A percentile compares a stretch with the other conserved stretches of the same genome.
Conservation (phyloP, 2,329 filamentous ascomycete species). For the Sordariomycetes sp. region DNA sequence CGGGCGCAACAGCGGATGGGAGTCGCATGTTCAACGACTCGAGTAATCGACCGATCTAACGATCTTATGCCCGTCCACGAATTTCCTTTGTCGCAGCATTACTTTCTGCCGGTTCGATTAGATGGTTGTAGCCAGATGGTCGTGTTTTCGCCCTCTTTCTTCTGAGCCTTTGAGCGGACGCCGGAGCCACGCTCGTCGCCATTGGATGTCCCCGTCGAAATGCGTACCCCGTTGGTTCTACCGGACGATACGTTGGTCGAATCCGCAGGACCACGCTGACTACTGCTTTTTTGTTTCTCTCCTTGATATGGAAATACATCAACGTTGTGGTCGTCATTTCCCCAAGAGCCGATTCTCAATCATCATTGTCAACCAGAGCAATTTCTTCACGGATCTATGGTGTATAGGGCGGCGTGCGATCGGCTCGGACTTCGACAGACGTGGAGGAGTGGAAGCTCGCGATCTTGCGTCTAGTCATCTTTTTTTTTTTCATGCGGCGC, state of each 20-base stretch:
- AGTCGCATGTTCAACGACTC: slow-evolving; percentile 5
- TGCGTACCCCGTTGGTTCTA: too few relatives aligned
- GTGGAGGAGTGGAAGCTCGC: not conserved
- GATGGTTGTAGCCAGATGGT: not conserved
- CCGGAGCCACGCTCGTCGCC: too few relatives aligned
- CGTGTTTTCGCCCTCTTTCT: too few relatives aligned
- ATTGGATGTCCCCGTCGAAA: too few relatives aligned
- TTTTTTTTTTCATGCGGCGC: not conserved
- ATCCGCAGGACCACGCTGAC: too few relatives aligned
- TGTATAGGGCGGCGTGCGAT: not conserved
- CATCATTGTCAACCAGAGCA: not conserved
- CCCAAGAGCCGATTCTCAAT: not conserved
- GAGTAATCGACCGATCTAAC: not conserved
- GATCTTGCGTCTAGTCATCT: not conserved
- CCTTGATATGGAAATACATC: not conserved
- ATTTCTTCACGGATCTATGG: not conserved
- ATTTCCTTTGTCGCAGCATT: not conserved
- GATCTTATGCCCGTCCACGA: not conserved
- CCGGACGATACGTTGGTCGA: too few relatives aligned
- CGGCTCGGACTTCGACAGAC: not conserved
- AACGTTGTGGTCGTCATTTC: not conserved
- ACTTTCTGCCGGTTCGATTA: not conserved
- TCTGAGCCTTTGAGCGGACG: too few relatives aligned
- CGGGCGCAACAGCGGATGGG: not conserved
- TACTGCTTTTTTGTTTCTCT: not conserved